Conservation (phyloP, 108 stramenopile genomes). For the Skeletonema tropicum region DNA sequence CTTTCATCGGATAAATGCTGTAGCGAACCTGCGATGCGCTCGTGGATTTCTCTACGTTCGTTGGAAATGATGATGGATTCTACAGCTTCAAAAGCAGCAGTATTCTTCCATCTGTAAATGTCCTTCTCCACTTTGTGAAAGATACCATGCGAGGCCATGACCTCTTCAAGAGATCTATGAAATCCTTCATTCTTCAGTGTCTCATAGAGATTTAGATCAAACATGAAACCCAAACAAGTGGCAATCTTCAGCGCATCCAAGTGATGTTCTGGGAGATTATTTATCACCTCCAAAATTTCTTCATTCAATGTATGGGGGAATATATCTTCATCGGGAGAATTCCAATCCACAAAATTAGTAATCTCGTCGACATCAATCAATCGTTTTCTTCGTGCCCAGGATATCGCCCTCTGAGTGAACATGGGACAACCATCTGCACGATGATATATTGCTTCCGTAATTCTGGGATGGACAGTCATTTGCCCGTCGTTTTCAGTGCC, state of each 20-base stretch:
- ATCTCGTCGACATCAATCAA: constrained; percentile 36
- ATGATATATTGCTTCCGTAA: constrained; percentile 17
- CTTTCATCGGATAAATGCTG: constrained; percentile 6
- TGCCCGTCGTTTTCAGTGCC: constrained; percentile 8
- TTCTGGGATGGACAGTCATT: constrained; percentile 24
- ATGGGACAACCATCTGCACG: constrained; percentile 45
- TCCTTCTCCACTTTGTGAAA: constrained; percentile 18
- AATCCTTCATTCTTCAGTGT: constrained; percentile 24
- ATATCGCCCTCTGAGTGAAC: constrained; percentile 26
- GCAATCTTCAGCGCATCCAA: constrained; percentile 44
- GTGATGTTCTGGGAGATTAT: constrained; percentile 26
- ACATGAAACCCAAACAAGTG: constrained; percentile 28
- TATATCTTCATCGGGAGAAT: constrained; percentile 15
- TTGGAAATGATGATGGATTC: constrained; percentile 32
- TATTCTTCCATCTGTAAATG: constrained; percentile 30
- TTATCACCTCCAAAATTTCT: constrained; percentile 34
- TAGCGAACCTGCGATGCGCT: constrained; percentile 15
- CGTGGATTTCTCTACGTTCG: constrained; percentile 37
- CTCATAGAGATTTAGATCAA: constrained; percentile 22
- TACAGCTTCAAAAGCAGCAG: constrained; percentile 40
- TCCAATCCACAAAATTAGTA: constrained; percentile 26
- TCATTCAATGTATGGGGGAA: constrained; percentile 27
- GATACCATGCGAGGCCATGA: constrained; percentile 25
- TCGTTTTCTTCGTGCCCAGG: constrained; percentile 35
- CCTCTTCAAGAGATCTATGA: constrained; percentile 9